Conservation (phyloP, 1,284 basidiomycete genomes). For the Amylostereum chailletii region DNA sequence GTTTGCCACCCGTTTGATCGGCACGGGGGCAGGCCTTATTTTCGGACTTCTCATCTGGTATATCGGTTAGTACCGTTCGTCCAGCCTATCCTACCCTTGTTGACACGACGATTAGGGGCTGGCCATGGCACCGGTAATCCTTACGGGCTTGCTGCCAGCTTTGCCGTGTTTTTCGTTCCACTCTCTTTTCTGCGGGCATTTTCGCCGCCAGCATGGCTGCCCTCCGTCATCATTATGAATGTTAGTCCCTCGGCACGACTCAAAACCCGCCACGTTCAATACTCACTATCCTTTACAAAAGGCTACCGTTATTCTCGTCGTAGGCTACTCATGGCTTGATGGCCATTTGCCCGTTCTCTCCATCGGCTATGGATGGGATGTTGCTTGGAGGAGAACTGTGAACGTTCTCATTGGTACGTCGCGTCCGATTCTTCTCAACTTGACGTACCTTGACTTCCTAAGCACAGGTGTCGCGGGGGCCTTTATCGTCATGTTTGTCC, state of each 20-base stretch:
- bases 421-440: background rate
- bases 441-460: background rate
- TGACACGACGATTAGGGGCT: conserved; percentile 29
- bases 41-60: conserved; percentile 54
- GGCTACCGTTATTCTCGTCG: conserved; percentile 35
- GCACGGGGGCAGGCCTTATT: conserved; percentile 26
- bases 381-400: conserved; percentile 45
- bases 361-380: conserved; percentile 42
- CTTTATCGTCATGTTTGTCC: conserved; percentile 41
- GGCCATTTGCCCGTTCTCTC: conserved; percentile 35
- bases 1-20: conserved; percentile 38
- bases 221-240: conserved; percentile 27
- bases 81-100: background rate
- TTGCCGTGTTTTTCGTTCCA: conserved; percentile 42
- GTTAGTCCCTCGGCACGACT: conserved; percentile 20
- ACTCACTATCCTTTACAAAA: conserved; percentile 10
- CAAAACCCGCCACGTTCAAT: background rate
- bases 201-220: conserved; percentile 32
- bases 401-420: conserved; percentile 36
- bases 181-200: conserved; percentile 46
- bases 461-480: conserved; percentile 32
- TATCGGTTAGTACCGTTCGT: conserved; percentile 25
- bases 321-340: conserved; percentile 60
- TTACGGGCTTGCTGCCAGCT: conserved; percentile 47
- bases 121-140: conserved; percentile 44